These are phyloP conservation scores for Datura wrightii DNA, from an alignment of 257 asterid species.

Conservation along the genomic window DNA sequence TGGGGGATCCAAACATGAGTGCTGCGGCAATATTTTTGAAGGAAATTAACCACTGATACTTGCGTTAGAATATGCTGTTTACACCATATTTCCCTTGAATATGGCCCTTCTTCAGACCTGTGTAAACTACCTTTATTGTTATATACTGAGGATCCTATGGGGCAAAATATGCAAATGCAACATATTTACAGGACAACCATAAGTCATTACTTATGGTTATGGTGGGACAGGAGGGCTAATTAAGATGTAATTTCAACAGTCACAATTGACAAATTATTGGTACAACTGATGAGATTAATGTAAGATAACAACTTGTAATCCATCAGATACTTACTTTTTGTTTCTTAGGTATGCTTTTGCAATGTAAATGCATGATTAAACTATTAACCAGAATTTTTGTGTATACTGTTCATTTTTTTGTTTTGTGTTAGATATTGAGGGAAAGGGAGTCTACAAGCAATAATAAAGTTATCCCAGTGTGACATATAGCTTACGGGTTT, in stretches of 20 bases:
- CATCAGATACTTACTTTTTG: neutral
- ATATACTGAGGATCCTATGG: neutral
- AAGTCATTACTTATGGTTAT: slow-evolving; percentile 22
- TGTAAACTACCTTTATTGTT: no score
- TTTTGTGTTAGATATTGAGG: neutral
- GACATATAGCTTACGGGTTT: no score
- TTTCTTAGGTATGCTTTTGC: neutral
- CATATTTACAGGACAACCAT: neutral
- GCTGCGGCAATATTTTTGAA: no score
- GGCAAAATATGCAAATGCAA: neutral
- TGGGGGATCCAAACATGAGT: neutral
- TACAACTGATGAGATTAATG: neutral
- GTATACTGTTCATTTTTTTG: neutral
- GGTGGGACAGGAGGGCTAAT: neutral
- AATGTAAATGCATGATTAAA: neutral
- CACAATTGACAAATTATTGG: neutral
- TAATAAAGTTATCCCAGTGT: no score
- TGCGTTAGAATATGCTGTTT: no score
- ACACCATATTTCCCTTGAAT: no score
- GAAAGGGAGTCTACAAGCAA: no score
- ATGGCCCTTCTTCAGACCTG: no score
- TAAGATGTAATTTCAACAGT: slow-evolving; percentile 21
- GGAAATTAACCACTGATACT: neutral
- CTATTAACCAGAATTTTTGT: neutral
- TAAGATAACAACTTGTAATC: slow-evolving; percentile 12